Evolutionary conservation across 257 asterid genomes (phyloP), one percentile per base, ranked within the genome.

Genomic region (Nicotiana noctiflora): DNA sequence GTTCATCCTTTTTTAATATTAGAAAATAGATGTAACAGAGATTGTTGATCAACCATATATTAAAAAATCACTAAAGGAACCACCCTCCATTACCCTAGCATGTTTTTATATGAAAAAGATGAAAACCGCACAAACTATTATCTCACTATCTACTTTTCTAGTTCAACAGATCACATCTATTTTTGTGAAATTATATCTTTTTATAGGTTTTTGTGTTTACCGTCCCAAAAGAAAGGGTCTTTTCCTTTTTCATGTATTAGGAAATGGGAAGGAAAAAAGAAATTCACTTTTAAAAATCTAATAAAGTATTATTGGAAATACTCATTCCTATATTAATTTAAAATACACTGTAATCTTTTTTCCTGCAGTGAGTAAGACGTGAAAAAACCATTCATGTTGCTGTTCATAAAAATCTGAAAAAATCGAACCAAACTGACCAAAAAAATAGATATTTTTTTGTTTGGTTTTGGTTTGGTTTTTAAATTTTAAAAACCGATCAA

Each of bases 31-130:
- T 37, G 76, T 68, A 37, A 68, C 57, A 68, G 53, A 67, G 25
- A 44, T 19, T 40, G 25, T 68, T 40, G 12, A 68, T 5, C 11
- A 9, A 63, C 31, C 44, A 63, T 63, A 21, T 9, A 68, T 40
- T 56, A 11, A 40, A 44, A n/a, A 5, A 11, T 19, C 57, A 21
- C 15, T 40, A 68, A 70, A 70, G 34, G 12, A 19, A 21, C 34
- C 57, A 44, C 77, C 19, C 13, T 70, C 56, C 77, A 70, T 70
- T 44, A 70, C 77, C 32, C 2, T 40, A 68, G 77, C 77, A 70
- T 67, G 55, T 67, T 31, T 52, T 67, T 67, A 53, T 27, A 34
- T 34, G 76, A 37, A 67, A 32, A 32, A 17, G n/a, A 18, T 32
- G 23, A 66, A 34, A 66, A 4, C 49, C 10, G 31, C 53, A 34